Evolutionary conservation across 1,284 basidiomycete species (phyloP).

Genomic region (Pascua sp.): DNA sequence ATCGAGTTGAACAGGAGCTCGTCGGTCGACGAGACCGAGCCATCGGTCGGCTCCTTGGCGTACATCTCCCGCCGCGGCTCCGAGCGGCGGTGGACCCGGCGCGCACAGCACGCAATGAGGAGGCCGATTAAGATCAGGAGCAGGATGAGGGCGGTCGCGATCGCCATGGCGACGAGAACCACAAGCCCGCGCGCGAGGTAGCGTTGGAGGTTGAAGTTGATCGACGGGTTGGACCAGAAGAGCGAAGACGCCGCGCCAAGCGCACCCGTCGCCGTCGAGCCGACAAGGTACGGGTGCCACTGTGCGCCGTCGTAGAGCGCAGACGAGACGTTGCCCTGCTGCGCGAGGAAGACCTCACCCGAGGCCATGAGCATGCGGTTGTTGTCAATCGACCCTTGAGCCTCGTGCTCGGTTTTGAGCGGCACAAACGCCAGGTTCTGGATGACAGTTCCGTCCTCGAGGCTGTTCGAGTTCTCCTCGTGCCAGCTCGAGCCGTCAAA

Average conservation of each 20-base stretch:
- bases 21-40: conserved; percentile 56
- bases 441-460: conserved; percentile 52
- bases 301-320: conserved; percentile 81
- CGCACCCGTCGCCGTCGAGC: conserved; percentile 64
- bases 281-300: conserved; percentile 79
- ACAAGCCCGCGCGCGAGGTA: conserved; percentile 88
- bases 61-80: conserved; percentile 51
- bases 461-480: conserved; percentile 55
- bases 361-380: conserved; percentile 90
- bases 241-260: conserved; percentile 72
- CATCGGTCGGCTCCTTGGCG: conserved; percentile 62
- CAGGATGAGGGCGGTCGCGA: conserved; percentile 91
- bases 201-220: conserved; percentile 67
- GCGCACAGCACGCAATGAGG: conserved; percentile 59
- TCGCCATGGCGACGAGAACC: conserved; percentile 94
- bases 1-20: conserved; percentile 76
- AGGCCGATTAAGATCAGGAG: conserved; percentile 86
- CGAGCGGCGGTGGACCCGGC: conserved; percentile 55
- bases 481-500: conserved; percentile 79
- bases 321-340: conserved; percentile 73
- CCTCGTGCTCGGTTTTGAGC: conserved; percentile 54
- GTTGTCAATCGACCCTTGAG: conserved; percentile 63
- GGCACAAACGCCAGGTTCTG: conserved; percentile 88
- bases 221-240: conserved; percentile 72
- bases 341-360: conserved; percentile 65